phyloP scores from a whole-genome alignment of 2,329 filamentous ascomycete species.

The Helotiales sp. region DNA sequence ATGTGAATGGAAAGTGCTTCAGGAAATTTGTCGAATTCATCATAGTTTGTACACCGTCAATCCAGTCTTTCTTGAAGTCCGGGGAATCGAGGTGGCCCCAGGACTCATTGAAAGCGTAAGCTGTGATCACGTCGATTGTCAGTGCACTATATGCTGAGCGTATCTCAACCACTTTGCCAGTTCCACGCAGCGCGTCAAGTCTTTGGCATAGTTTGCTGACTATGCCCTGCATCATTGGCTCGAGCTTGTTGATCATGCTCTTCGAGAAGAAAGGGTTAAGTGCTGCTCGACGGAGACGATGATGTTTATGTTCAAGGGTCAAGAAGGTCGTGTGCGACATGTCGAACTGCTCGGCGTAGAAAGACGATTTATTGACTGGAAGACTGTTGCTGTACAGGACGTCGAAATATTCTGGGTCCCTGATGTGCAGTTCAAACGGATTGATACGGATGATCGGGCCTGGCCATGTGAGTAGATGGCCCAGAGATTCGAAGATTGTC shows the following conservation, averaged over 20 bases:
- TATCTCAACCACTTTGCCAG: background rate
- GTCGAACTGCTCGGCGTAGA: slow-evolving; percentile 14
- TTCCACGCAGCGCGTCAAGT: background rate
- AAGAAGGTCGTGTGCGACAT: slow-evolving; percentile 14
- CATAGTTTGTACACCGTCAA: slow-evolving; percentile 1
- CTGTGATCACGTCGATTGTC: slow-evolving; percentile 31
- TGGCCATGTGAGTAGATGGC: background rate
- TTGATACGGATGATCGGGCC: slow-evolving; percentile 32
- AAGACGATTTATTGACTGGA: slow-evolving; percentile 18
- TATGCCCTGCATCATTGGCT: slow-evolving; percentile 16
- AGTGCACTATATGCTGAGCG: slow-evolving; percentile 6
- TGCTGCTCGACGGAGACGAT: slow-evolving; percentile 21
- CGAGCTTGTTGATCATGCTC: slow-evolving; percentile 11
- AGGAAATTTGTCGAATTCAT: background rate
- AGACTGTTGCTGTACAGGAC: slow-evolving; percentile 22
- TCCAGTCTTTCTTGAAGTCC: slow-evolving; percentile 11
- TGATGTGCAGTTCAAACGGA: slow-evolving; percentile 33
- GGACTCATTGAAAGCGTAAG: slow-evolving; percentile 26
- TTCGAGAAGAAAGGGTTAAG: slow-evolving; percentile 23
- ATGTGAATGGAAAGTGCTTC: slow-evolving; percentile 15
- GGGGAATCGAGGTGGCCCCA: background rate
- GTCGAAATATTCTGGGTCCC: slow-evolving; percentile 30
- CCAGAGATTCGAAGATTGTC: background rate
- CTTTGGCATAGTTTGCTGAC: slow-evolving; percentile 18
- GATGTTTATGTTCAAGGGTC: slow-evolving; percentile 18